A percentile compares a stretch with the other conserved stretches of the same genome.
Conservation (phyloP, 805 yeast species). For the Cephaloascus albidus region DNA sequence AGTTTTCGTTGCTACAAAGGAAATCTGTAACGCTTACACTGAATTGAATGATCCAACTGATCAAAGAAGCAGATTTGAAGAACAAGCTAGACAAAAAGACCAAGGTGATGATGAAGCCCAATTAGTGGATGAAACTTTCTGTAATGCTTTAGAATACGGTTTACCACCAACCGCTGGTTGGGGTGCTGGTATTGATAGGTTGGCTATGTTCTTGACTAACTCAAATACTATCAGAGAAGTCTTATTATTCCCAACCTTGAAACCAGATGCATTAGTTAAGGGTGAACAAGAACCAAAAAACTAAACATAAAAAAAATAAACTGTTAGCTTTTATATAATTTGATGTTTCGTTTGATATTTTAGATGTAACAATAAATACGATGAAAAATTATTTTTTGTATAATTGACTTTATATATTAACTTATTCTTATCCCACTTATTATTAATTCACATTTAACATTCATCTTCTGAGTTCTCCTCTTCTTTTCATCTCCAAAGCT, state of each 20-base stretch:
- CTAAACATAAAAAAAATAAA: too few relatives aligned
- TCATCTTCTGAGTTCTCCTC: conserved; percentile 44
- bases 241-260: conserved; percentile 94
- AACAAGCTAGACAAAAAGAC: conserved; percentile 96
- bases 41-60: conserved; percentile 99
- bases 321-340: too few relatives aligned
- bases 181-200: conserved; percentile 99
- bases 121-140: conserved; percentile 91
- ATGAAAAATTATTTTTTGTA: too few relatives aligned
- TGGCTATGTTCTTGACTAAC: conserved; percentile 96
- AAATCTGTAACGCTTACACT: conserved; percentile 96
- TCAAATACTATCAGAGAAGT: conserved; percentile 97
- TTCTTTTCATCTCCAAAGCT: conserved; percentile 80
- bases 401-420: too few relatives aligned
- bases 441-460: too few relatives aligned
- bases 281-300: neutral
- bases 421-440: too few relatives aligned
- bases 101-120: conserved; percentile 99
- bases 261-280: conserved; percentile 56
- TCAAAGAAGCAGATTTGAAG: conserved; percentile 95
- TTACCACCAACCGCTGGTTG: conserved; percentile 99
- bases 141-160: conserved; percentile 96
- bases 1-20: conserved; percentile 97
- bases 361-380: too few relatives aligned
- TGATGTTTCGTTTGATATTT: too few relatives aligned